Percentiles rank a stretch among this genome's conserved stretches.
phyloP scores from a whole-genome alignment of 148 eudicot species.

The Tetragonia tetragonoides region DNA sequence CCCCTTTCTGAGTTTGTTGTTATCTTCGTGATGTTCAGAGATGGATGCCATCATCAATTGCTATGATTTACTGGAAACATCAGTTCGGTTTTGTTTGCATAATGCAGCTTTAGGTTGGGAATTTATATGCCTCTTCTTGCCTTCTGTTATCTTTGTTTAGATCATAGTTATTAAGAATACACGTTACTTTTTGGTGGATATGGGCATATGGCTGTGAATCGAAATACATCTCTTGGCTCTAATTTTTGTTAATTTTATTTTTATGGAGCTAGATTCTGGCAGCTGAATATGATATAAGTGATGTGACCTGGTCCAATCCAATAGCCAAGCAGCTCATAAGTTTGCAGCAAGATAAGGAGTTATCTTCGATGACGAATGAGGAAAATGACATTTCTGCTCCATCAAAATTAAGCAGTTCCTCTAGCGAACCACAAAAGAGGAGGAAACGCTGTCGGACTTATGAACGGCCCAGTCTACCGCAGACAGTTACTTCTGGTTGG shows the following conservation, averaged over 20 bases:
- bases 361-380: background rate
- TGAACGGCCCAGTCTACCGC: constrained; percentile 14
- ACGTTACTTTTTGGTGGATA: too few relatives aligned
- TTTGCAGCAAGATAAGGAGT: constrained; percentile 7
- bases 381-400: background rate
- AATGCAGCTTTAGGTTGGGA: too few relatives aligned
- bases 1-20: background rate
- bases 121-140: too few relatives aligned
- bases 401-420: constrained; percentile 15
- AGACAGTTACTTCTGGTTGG: constrained; percentile 9
- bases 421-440: constrained; percentile 21
- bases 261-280: constrained; percentile 6
- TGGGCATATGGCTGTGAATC: too few relatives aligned
- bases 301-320: background rate
- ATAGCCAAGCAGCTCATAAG: background rate
- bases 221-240: too few relatives aligned
- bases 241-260: too few relatives aligned
- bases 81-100: too few relatives aligned
- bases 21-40: background rate
- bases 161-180: too few relatives aligned
- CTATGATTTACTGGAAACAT: too few relatives aligned
- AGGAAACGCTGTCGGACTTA: constrained; percentile 31
- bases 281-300: constrained; percentile 8
- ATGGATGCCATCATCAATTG: background rate
- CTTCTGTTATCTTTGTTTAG: too few relatives aligned